A percentile compares a stretch with the other conserved stretches of the same genome.
Evolutionary conservation across 2,329 filamentous ascomycete species (phyloP).

Genomic region (Aureobasidium musti): DNA sequence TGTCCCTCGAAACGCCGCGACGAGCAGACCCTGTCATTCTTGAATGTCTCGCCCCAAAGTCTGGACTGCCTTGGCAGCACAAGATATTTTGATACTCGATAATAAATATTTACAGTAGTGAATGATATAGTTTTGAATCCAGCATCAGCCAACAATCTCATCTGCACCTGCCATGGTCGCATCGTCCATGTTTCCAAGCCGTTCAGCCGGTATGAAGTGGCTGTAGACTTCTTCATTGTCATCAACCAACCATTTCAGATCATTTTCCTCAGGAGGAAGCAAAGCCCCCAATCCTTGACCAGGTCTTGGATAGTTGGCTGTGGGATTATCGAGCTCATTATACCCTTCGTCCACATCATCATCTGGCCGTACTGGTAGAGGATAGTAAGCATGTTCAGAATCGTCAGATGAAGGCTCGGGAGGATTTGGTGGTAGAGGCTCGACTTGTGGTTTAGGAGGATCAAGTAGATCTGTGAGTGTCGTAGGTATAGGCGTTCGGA

Average conservation of each 20-base stretch:
- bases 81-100: background rate
- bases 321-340: slow-evolving; percentile 55
- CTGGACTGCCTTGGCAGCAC: slow-evolving; percentile 4
- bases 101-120: slow-evolving; percentile 1
- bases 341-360: slow-evolving; percentile 57
- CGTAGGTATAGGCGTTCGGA: slow-evolving; percentile 25
- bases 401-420: slow-evolving; percentile 26
- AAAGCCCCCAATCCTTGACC: slow-evolving; percentile 60
- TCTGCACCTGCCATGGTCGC: slow-evolving; percentile 24
- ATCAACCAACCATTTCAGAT: slow-evolving; percentile 64
- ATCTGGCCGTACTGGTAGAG: slow-evolving; percentile 36
- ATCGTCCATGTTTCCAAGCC: background rate
- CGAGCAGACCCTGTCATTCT: background rate
- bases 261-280: slow-evolving; percentile 59
- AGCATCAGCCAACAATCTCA: background rate
- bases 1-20: background rate
- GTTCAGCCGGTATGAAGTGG: slow-evolving; percentile 16
- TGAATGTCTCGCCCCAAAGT: background rate
- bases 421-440: slow-evolving; percentile 33
- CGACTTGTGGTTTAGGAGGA: slow-evolving; percentile 39
- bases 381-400: slow-evolving; percentile 31
- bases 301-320: slow-evolving; percentile 62
- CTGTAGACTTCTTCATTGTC: slow-evolving; percentile 47
- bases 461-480: slow-evolving; percentile 32
- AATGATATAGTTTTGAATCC: background rate